Evolutionary conservation across 2,329 filamentous ascomycete genomes (phyloP), one percentile per base, ranked within the genome.

Genomic region (Exutisphaerella laricina): DNA sequence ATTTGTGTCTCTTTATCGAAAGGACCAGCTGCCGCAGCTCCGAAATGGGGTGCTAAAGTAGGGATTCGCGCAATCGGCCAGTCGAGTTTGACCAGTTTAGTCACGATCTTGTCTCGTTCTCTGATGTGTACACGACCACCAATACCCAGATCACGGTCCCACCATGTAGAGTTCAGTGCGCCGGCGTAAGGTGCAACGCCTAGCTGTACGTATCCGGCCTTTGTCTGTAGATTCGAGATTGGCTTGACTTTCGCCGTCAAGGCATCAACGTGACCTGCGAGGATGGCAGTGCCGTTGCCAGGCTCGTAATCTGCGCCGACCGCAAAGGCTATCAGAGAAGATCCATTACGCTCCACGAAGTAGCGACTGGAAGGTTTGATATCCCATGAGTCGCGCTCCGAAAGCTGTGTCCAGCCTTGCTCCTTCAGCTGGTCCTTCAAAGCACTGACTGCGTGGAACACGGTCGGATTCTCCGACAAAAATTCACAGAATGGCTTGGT

Each of bases 31-130:
- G 80, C 69, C 4, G 77, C 82, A 33, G 85, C 77, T 39, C 92
- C 92, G 58, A 98, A 97, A 66, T 98, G 92, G 44, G 88, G 88
- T 18, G 92, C 92, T 13, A 98, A 76, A 0, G 88, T 95, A 5
- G 92, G 88, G 46, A 97, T 85, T 48, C 85, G 80, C 34, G 92
- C 92, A 69, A 98, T 88, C 1, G 92, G 90, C 87, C 89, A 96
- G 63, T 84, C 86, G 38, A 97, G 73, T 70, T 94, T 94, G 49
- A 96, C 89, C 33, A 97, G 74, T 70, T 82, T 86, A 21, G 78
- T 81, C 16, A 77, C 73, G 25, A 94, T 87, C 74, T 90, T 94
- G 54, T 84, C 84, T 2, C 79, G 68, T 55, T 39, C 37, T 9
- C 37, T 85, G 33, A 97, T 82, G 36, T 97, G 73, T 3, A 97